Evolutionary conservation across 148 eudicot species (phyloP), one percentile per base, ranked within the genome.

Genomic region (Heliamphora exappendiculata): DNA sequence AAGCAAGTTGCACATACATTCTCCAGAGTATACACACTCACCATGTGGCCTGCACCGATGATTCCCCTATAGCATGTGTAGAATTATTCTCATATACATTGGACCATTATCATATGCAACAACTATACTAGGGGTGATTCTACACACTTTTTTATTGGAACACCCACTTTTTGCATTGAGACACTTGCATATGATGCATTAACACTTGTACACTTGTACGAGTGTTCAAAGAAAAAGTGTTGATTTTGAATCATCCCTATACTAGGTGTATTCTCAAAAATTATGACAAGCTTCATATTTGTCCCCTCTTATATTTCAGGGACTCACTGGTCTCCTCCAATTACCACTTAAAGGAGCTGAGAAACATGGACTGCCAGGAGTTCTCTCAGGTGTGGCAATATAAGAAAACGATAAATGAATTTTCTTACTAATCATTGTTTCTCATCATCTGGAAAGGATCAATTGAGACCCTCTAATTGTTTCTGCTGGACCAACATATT

Each of bases 311-410:
- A 41, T 75, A 39, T 75, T 72, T 45, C 81, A 94, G 98, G 99
- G 97, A 59, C 90, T 95, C 39, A 95, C 99, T 36, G 97, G 96
- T 73, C 96, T 95, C 49, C 96, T 95, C 73, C 99, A 95, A 67
- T 91, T 96, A 34, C 99, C 99, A 49, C 87, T 95, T 75, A 89
- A 80, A 88, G 99, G 97, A 78, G 99, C 99, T 45, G 99, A 92
- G 80, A 89, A 89, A 70, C 96, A 95, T 85, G 99, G 97, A 51
- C 86, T 92, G 71, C 96, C 92, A 17, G 97, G 99, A 57, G 94
- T 91, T 62, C 79, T 92, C 58, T 93, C 99, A 86, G 99, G 98
- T 91, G 85, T 59, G 39, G 22, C 49, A 60, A 11, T 47, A 19
- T 28, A 24, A n/a, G 29, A 4, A 49, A 60, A 16, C 34, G 24